A percentile compares a stretch with the other conserved stretches of the same genome.
These are phyloP conservation scores for Primulina tabacum DNA, from an alignment of 257 asterid species.

Conservation along the genomic window DNA sequence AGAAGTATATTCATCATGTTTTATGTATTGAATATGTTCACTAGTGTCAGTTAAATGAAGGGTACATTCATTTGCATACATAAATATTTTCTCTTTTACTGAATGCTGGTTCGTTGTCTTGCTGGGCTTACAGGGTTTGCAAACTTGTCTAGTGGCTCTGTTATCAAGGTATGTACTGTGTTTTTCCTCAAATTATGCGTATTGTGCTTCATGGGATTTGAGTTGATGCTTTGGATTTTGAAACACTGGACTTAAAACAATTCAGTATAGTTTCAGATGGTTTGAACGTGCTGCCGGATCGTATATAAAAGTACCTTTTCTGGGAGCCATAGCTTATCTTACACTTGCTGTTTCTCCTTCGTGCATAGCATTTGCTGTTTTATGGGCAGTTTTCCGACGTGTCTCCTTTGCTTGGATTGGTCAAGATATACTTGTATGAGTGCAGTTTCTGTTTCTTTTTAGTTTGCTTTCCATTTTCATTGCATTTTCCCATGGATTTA, in stretches of 20 bases:
- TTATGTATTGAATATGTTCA: too few species aligned
- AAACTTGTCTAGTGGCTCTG: constrained; percentile 85
- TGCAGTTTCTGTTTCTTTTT: neutral
- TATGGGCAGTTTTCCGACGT: constrained; percentile 86
- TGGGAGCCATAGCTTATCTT: constrained; percentile 85
- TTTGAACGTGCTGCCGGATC: constrained; percentile 68
- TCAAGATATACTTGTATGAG: constrained; percentile 94
- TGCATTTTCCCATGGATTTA: neutral
- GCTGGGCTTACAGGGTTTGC: constrained; percentile 69
- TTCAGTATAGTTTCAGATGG: constrained; percentile 82
- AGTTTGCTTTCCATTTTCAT: constrained; percentile 3
- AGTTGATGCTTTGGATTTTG: constrained; percentile 10
- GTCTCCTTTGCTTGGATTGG: constrained; percentile 93
- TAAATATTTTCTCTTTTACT: constrained; percentile 3
- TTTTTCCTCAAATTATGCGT: constrained; percentile 2
- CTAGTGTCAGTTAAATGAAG: neutral
- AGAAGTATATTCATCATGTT: neutral
- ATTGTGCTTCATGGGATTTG: neutral
- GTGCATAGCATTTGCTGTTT: constrained; percentile 83
- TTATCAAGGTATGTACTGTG: constrained; percentile 70
- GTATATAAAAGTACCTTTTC: constrained; percentile 65
- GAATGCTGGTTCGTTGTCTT: constrained; percentile 28
- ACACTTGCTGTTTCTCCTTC: constrained; percentile 84
- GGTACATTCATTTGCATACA: neutral
- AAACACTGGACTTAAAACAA: constrained; percentile 26